Evolutionary conservation across 202 grass and related monocot genomes (phyloP), one percentile per base, ranked within the genome.

Genomic region (Sporobolus alterniflorus): DNA sequence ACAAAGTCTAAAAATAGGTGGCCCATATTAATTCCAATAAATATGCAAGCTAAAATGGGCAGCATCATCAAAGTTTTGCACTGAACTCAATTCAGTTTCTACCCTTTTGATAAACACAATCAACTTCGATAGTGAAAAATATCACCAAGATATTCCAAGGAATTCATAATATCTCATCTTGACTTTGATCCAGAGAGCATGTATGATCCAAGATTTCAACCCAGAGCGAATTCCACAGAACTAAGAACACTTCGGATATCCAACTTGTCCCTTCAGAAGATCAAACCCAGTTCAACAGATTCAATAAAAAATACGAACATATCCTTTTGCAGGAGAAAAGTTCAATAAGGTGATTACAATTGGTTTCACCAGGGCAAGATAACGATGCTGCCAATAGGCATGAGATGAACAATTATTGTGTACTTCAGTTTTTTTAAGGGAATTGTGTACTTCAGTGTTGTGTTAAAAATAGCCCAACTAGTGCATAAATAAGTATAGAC

Each of bases 401-500:
- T 47, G 22, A 64, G 26, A 79, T 50, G 16, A 61, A 44, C 46
- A 57, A 63, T 63, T 12, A 51, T 17, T 63, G 5, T 44, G 24
- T 50, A 31, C 36, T 14, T 60, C 62, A 25, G 74, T 7, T 18
- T 15, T 25, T 46, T 46, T 12, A 14, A 46, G 8, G 14, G 9
- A 46, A 46, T 61, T 41, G 47, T 48, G 16, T 64, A 34, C 40
- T 12, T 54, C 64, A 30, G 75, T 12, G n/a, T 9, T 34, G 49
- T 68, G 39, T 14, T 10, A 56, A 66, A 77, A 71, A 6, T 34
- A 79, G 62, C 85, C 84, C 34, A 80, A 89, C 34, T 67, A 24
- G 17, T 46, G 34, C 57, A 55, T 39, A 81, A 66, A 26, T 21
- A 51, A 74, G 81, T 71, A 81, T 46, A 81, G 5, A 47, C 24